These are phyloP conservation scores for Penicillium cosmopolitanum DNA, from an alignment of 495 filamentous ascomycete species.

Conservation along the genomic window DNA sequence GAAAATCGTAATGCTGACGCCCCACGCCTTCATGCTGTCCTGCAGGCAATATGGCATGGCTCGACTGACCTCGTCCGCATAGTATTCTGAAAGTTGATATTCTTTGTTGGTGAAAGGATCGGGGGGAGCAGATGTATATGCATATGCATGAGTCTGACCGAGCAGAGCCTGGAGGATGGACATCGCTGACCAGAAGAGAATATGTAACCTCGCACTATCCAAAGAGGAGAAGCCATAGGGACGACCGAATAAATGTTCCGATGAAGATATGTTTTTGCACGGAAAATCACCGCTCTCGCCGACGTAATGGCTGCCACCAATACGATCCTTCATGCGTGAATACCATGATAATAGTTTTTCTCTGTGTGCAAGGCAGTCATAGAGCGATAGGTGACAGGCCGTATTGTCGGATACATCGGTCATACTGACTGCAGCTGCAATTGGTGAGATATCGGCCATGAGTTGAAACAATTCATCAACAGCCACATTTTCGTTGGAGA, in stretches of 20 bases:
- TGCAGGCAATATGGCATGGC: slow-evolving; percentile 13
- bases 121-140: background rate
- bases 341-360: slow-evolving; percentile 13
- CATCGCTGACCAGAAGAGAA: slow-evolving; percentile 10
- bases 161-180: slow-evolving; percentile 15
- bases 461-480: slow-evolving; percentile 7
- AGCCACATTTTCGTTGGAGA: background rate
- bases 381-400: background rate
- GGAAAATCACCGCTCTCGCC: slow-evolving; percentile 4
- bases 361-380: slow-evolving; percentile 9
- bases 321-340: background rate
- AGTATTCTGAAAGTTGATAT: slow-evolving; percentile 10
- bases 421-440: background rate
- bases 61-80: slow-evolving; percentile 16
- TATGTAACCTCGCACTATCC: slow-evolving; percentile 14
- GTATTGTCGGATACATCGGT: background rate
- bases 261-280: slow-evolving; percentile 1
- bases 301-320: slow-evolving; percentile 4
- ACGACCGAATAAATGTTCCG: slow-evolving; percentile 9
- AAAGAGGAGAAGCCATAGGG: slow-evolving; percentile 13
- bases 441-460: slow-evolving; percentile 6
- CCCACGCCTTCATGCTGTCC: slow-evolving; percentile 8
- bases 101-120: slow-evolving; percentile 7
- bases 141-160: slow-evolving; percentile 4
- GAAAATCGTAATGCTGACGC: slow-evolving; percentile 10